Base-by-base conservation (phyloP, 2,329 filamentous ascomycete species). In the Intubia oerlemansii region DNA sequence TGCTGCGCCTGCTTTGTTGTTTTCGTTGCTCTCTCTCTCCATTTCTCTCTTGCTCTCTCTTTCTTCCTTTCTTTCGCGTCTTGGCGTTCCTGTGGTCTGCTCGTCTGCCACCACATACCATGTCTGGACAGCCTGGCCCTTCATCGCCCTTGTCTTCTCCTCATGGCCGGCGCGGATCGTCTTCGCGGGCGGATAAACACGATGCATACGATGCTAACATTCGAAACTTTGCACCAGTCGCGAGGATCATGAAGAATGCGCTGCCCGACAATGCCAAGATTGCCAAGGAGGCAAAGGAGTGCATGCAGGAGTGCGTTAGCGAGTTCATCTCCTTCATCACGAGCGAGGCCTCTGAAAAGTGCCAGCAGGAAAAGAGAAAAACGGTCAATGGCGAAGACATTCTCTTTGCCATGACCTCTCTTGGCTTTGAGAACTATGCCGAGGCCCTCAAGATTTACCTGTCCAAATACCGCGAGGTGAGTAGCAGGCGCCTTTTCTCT, bases 261-360 rank as follows among this genome's bases (percentile, higher is more conserved):
- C 63, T 98, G 27, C 88, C 88, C 29, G 88, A 98, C 40, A 98
- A 98, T 47, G 88, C 88, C 41, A 98, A 98, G 56, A 98, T 98
- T 36, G 84, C 84, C 34, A 98, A 98, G 50, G 88, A 98, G 50
- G 88, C 88, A 32, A 98, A 98, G 53, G 88, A 98, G 51, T 98
- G 88, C 56, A 95, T 98, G 88, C 88, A 98, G 53, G 88, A 98
- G 53, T 98, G 88, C 48, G 88, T 98, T 34, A 93, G 84, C 70
- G 88, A 98, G 56, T 98, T 98, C 53, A 98, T 98, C 59, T 92
- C 81, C 6, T 98, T 98, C 62, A 95, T 98, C 48, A 98, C 88
- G 20, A 95, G 85, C 51, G 88, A 98, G 65, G 88, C 88, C 17
- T 95, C 88, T 37, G 88, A 98, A 53, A 98, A 98, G 54, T 98